Evolutionary conservation across 2,329 filamentous ascomycete genomes (phyloP).

Genomic region (Verticillium nonalfalfae): DNA sequence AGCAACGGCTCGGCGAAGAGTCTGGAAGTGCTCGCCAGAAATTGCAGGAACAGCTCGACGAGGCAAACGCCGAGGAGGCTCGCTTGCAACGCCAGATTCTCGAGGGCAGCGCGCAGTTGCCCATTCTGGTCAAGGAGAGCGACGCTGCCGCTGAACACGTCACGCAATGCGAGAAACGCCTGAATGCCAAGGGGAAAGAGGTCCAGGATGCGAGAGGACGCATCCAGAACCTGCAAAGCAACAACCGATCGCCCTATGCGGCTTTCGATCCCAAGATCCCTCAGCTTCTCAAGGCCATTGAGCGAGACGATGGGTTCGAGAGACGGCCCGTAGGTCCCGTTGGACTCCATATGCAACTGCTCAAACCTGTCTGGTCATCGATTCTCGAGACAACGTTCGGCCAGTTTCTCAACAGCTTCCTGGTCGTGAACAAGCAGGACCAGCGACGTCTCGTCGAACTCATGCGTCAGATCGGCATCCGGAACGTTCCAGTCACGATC

Average conservation of each 20-base stretch:
- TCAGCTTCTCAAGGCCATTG: conserved; percentile 61
- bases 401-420: conserved; percentile 64
- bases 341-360: conserved; percentile 68
- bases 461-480: conserved; percentile 50
- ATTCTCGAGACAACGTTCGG: conserved; percentile 76
- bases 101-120: background rate
- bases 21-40: conserved; percentile 62
- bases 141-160: conserved; percentile 1
- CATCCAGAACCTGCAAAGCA: conserved; percentile 3
- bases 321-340: conserved; percentile 77
- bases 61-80: conserved; percentile 14
- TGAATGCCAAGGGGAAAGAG: background rate
- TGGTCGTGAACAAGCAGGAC: conserved; percentile 74
- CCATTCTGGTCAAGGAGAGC: background rate
- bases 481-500: conserved; percentile 56
- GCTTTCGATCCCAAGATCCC: conserved; percentile 60
- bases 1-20: conserved; percentile 55
- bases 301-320: conserved; percentile 61
- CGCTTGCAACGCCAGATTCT: conserved; percentile 9
- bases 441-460: conserved; percentile 60
- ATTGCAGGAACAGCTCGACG: conserved; percentile 27
- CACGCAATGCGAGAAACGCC: background rate
- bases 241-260: conserved; percentile 51
- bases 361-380: conserved; percentile 75
- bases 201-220: conserved; percentile 17